A percentile compares a stretch with the other conserved stretches of the same genome.
phyloP scores from a whole-genome alignment of 257 asterid genomes.

The Penstemon davidsonii region DNA sequence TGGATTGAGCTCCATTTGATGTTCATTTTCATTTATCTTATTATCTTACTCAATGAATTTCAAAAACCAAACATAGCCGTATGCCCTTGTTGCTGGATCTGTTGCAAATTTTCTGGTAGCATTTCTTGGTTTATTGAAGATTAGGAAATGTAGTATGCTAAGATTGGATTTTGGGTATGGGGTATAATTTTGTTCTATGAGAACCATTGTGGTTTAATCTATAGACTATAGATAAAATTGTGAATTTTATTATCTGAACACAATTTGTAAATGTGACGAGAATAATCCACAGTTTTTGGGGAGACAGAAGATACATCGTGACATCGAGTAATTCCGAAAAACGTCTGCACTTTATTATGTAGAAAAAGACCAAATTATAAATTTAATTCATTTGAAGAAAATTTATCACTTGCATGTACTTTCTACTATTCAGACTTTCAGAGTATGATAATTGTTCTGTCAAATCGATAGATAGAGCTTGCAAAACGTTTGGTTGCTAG shows the following conservation, averaged over 20 bases:
- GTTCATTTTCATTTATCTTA: too few relatives aligned
- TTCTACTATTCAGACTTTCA: not conserved
- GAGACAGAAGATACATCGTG: not conserved
- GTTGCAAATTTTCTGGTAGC: not conserved
- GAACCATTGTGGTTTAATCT: too few relatives aligned
- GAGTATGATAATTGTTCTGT: not conserved
- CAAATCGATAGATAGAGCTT: conserved; percentile 47
- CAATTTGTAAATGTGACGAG: too few relatives aligned
- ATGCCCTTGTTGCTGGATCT: not conserved
- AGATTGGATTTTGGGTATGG: too few relatives aligned
- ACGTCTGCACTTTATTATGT: not conserved
- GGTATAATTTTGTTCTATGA: too few relatives aligned
- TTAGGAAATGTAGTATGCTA: not conserved
- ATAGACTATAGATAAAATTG: too few relatives aligned
- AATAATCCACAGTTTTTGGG: too few relatives aligned
- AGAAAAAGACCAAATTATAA: not conserved
- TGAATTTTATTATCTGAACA: too few relatives aligned
- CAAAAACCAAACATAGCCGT: too few relatives aligned
- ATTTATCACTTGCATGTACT: not conserved
- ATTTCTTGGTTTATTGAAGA: not conserved
- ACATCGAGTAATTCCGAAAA: not conserved
- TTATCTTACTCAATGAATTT: too few relatives aligned
- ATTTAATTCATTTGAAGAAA: not conserved
- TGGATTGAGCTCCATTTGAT: too few relatives aligned
- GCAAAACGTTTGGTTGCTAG: conserved; percentile 68